Evolutionary conservation across 441 rosid species (phyloP).

Genomic region (Pelargonium myrrhifolium): DNA sequence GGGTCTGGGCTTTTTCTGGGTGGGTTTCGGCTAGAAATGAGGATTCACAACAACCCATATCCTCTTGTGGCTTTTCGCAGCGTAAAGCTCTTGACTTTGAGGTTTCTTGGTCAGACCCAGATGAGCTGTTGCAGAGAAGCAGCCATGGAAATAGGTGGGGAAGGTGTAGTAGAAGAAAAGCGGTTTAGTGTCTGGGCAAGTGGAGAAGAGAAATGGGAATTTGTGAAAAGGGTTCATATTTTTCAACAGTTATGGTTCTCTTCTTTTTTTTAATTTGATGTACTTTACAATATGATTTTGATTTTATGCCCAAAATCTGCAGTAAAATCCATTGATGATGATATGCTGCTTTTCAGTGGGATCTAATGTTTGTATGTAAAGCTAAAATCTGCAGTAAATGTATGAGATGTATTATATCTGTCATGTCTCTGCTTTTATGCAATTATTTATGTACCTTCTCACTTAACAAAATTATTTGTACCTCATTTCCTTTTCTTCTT

Average conservation of each 20-base stretch:
- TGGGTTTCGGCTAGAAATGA: slow-evolving; percentile 35
- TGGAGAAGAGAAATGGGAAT: neutral
- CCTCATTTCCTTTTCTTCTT: neutral
- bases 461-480: neutral
- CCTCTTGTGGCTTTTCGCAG: slow-evolving; percentile 2
- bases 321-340: slow-evolving; percentile 2
- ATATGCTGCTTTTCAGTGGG: too few relatives aligned
- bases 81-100: neutral
- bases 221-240: neutral
- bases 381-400: slow-evolving; percentile 1
- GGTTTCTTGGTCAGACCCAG: neutral
- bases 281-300: slow-evolving; percentile 1
- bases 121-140: neutral
- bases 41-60: slow-evolving; percentile 84
- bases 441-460: slow-evolving; percentile 1
- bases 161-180: neutral
- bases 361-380: neutral
- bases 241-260: neutral
- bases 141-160: neutral
- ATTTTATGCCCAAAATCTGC: neutral
- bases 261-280: neutral
- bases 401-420: neutral
- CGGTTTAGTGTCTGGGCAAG: neutral
- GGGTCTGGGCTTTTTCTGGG: slow-evolving; percentile 30
- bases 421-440: neutral